Evolutionary conservation across 2,329 filamentous ascomycete species (phyloP).

Genomic region (Diaporthe nobilis): DNA sequence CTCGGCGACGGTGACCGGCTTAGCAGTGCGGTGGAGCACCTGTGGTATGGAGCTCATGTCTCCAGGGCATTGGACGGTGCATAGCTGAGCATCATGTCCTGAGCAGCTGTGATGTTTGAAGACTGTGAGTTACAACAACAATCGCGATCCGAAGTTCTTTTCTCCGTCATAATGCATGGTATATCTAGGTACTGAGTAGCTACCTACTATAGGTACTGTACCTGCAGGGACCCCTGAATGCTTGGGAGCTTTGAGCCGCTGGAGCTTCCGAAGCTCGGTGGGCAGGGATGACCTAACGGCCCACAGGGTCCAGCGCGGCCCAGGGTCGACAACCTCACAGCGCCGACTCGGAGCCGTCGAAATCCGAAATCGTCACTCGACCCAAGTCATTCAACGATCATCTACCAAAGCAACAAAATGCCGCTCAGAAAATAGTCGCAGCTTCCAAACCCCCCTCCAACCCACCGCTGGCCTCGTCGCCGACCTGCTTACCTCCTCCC

Average conservation of each 20-base stretch:
- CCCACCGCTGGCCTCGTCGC: not conserved
- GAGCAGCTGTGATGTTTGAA: not conserved
- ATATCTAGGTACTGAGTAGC: not conserved
- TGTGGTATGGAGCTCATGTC: constrained; percentile 56
- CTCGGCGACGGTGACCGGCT: constrained; percentile 56
- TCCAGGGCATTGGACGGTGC: constrained; percentile 49
- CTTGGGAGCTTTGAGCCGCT: constrained; percentile 21
- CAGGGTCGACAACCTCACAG: not conserved
- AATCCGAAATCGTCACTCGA: constrained; percentile 3
- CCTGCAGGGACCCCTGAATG: not conserved
- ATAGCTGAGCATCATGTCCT: constrained; percentile 10
- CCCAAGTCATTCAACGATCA: not conserved
- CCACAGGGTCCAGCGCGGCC: not conserved
- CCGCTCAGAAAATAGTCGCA: not conserved
- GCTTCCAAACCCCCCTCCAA: not conserved
- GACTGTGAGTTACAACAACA: not conserved
- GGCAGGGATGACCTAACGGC: constrained; percentile 6
- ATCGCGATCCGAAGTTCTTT: no score
- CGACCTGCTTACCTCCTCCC: not conserved
- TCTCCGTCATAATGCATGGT: not conserved
- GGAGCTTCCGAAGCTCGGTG: constrained; percentile 17
- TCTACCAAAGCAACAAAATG: constrained; percentile 26
- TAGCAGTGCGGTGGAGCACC: constrained; percentile 56
- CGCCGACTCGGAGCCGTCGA: constrained; percentile 36
- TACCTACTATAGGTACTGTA: not conserved